Evolutionary conservation across 331 rosid species (phyloP), one percentile per base, ranked within the genome.

Genomic region (Pyrus hybrid): DNA sequence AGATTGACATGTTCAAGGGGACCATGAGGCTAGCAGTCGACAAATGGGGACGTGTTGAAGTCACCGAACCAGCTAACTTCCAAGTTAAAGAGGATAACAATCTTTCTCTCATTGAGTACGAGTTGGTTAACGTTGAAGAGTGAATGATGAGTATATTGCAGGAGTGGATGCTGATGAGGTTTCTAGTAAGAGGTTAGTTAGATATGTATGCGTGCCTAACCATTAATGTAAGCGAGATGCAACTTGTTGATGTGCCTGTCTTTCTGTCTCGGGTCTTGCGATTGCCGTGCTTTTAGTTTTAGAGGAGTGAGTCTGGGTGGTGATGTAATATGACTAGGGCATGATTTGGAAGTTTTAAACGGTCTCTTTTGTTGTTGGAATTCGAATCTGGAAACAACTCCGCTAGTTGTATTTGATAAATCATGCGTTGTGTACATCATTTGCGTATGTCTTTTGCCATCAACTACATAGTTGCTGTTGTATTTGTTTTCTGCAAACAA

Each of bases 1-100:
- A 88, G 93, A 89, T 93, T 54, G 98, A 89, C 88, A 89, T 93
- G 98, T 93, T 93, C 81, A 93, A 93, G 80, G 98, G 98, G 32
- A 89, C 98, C 0, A 91, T 93, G 98, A 93, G 98, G 92, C 89
- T 91, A 63, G 47, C 47, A 41, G 47, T 41, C 14, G 47, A 41
- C 47, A 41, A 41, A 41, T 41, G 47, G 47, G 47, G 98, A 9
- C 96, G 95, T 41, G 74, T 87, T 70, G 98, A 93, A 83, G 89
- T 62, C 20, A 67, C 95, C 0, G 98, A 90, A 71, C 95, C 96
- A n/a, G 95, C 89, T 56, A 26, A 74, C 28, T 91, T 93, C 75
- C 88, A 82, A 75, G 97, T 91, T 68, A 88, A 80, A 83, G 98
- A 88, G 81, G 91, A 89, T 67, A 88, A 89, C 88, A 88, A 91